Base-by-base conservation (phyloP, 768 basidiomycete genomes). In the Boletellus ananiceps region DNA sequence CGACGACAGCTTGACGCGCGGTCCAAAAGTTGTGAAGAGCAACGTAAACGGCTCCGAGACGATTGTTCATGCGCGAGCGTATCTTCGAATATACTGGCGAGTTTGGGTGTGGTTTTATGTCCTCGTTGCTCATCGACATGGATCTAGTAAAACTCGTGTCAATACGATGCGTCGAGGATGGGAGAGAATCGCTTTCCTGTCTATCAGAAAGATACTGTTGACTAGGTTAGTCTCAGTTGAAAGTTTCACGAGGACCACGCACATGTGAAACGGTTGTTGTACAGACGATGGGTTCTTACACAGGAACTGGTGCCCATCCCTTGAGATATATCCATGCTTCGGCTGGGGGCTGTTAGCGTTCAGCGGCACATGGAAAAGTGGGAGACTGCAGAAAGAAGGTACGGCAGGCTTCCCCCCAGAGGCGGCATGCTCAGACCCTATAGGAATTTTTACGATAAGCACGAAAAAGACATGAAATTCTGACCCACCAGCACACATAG, bases 201-300 rank as follows among this genome's bases (percentile, higher is more conserved):
- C 61, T 5, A 64, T 54, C 38, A 63, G 34, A 23, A 56, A 63
- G 35, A 63, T 38, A 4, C 62, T 60, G 7, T 19, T 18, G 23
- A 19, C 13, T 18, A 15, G 3, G 25, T 51, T 7, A 57, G 39
- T n/a, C 12, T 9, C 16, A 12, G 11, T 29, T 9, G 29, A 8
- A 29, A 9, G 8, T 4, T 36, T 46, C 2, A 11, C 6, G n/a
- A 16, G 9, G 8, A 35, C 6, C 2, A 71, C 80, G 19, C 62
- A 83, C 79, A 84, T 77, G 56, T 83, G 82, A 60, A 78, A 82
- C 0, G 80, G 68, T 52, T 77, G 79, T 11, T 73, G 74, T 53
- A 70, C 50, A 11, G 72, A 57, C 7, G 62, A 67, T 4, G 82
- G 82, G 55, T 83, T 80, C 37, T 57, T 71, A 60, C 82, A 83